phyloP scores from a whole-genome alignment of 345 rosid species.

The Cardamine occulta region DNA sequence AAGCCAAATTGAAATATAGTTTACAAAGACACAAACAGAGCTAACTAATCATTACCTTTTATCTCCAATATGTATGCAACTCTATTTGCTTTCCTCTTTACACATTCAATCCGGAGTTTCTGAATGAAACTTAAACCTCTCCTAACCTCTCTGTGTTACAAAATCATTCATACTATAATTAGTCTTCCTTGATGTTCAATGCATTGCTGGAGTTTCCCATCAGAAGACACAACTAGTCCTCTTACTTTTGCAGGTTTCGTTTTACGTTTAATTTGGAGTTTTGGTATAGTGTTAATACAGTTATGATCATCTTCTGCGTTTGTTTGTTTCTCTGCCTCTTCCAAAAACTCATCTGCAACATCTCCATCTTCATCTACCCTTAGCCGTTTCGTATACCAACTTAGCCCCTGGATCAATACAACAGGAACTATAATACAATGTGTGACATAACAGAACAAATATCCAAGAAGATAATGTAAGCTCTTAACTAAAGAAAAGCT shows the following conservation, averaged over 20 bases:
- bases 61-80: background rate
- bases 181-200: slow-evolving; percentile 46
- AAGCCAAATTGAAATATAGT: background rate
- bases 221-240: slow-evolving; percentile 40
- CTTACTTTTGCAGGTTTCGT: slow-evolving; percentile 40
- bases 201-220: slow-evolving; percentile 45
- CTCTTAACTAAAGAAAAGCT: background rate
- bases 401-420: slow-evolving; percentile 63
- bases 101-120: background rate
- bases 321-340: slow-evolving; percentile 50
- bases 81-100: slow-evolving; percentile 16
- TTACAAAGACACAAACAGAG: background rate
- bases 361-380: slow-evolving; percentile 93
- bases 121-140: background rate
- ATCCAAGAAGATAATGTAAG: background rate
- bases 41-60: background rate
- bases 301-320: slow-evolving; percentile 5
- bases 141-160: slow-evolving; percentile 3
- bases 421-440: background rate
- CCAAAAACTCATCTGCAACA: slow-evolving; percentile 88
- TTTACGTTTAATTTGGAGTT: slow-evolving; percentile 9
- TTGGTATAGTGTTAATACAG: slow-evolving; percentile 15
- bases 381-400: slow-evolving; percentile 80
- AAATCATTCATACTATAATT: slow-evolving; percentile 30
- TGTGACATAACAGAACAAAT: slow-evolving; percentile 3